Percentiles rank a stretch among this genome's conserved stretches.
Evolutionary conservation across 1,284 basidiomycete species (phyloP).

Genomic region (Moesziomyces antarcticus): DNA sequence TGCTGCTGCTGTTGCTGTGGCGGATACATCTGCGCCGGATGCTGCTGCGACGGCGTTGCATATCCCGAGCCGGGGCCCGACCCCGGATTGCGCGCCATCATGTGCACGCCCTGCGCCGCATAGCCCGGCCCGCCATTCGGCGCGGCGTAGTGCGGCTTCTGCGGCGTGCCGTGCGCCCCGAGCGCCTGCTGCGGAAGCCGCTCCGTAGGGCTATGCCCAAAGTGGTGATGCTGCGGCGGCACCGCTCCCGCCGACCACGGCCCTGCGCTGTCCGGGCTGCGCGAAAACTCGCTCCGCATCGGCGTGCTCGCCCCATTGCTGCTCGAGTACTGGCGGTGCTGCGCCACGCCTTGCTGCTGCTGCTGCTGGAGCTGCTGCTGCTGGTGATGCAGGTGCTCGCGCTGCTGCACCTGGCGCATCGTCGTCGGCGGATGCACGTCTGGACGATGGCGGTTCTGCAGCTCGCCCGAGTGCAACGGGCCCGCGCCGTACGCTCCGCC

Average conservation of each 20-base stretch:
- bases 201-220: constrained; percentile 19
- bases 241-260: constrained; percentile 36
- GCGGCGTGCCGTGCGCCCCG: constrained; percentile 10
- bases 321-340: constrained; percentile 24
- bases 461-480: constrained; percentile 33
- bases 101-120: constrained; percentile 4
- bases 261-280: constrained; percentile 31
- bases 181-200: constrained; percentile 1
- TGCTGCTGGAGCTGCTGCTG: constrained; percentile 31
- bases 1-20: constrained; percentile 9
- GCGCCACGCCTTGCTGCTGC: constrained; percentile 5
- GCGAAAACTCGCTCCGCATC: constrained; percentile 29
- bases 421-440: constrained; percentile 55
- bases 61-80: background rate
- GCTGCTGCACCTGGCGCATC: constrained; percentile 52
- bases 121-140: constrained; percentile 1
- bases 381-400: constrained; percentile 17
- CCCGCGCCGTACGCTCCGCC: constrained; percentile 19
- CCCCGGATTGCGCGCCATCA: constrained; percentile 7
- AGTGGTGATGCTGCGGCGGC: constrained; percentile 6
- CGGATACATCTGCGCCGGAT: background rate
- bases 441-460: constrained; percentile 50
- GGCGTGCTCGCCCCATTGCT: constrained; percentile 9
- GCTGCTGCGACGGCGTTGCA: constrained; percentile 7
- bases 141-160: constrained; percentile 16